Evolutionary conservation across 805 yeast species (phyloP).

Genomic region (Sungouiella blattae): DNA sequence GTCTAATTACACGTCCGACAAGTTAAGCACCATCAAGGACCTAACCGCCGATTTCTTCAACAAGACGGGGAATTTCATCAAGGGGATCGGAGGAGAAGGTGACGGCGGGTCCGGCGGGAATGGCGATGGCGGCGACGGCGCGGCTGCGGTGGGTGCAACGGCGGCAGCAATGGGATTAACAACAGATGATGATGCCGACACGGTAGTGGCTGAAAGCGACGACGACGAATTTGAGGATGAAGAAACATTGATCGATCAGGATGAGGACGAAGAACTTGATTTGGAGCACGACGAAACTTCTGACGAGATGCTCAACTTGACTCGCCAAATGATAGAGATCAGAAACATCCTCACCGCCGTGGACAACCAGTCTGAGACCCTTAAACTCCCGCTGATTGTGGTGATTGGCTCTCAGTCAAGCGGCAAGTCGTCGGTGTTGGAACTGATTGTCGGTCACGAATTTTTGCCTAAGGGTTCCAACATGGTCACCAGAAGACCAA

Average conservation of each 20-base stretch:
- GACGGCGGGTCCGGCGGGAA: constrained; percentile 24
- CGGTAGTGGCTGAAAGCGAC: constrained; percentile 28
- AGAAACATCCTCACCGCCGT: constrained; percentile 72
- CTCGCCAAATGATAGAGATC: constrained; percentile 96
- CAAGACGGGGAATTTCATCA: constrained; percentile 42
- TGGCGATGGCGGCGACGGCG: constrained; percentile 28
- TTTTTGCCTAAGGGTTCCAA: constrained; percentile 95
- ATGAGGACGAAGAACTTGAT: constrained; percentile 38
- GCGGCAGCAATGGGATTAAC: constrained; percentile 51
- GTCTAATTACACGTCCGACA: constrained; percentile 63
- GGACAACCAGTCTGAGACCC: constrained; percentile 63
- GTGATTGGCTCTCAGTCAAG: constrained; percentile 97
- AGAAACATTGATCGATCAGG: constrained; percentile 40
- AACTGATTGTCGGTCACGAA: constrained; percentile 96
- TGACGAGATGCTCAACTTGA: constrained; percentile 81
- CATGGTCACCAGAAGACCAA: constrained; percentile 98
- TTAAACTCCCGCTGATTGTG: constrained; percentile 89
- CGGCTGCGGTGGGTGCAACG: constrained; percentile 46
- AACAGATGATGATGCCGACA: constrained; percentile 31
- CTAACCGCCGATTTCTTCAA: constrained; percentile 54
- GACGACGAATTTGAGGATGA: constrained; percentile 43
- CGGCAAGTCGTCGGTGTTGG: constrained; percentile 95
- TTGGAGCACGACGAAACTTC: constrained; percentile 53
- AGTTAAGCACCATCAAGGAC: constrained; percentile 59
- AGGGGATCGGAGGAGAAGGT: constrained; percentile 23